phyloP scores from a whole-genome alignment of 2,329 filamentous ascomycete genomes.

The Hortaea werneckii region DNA sequence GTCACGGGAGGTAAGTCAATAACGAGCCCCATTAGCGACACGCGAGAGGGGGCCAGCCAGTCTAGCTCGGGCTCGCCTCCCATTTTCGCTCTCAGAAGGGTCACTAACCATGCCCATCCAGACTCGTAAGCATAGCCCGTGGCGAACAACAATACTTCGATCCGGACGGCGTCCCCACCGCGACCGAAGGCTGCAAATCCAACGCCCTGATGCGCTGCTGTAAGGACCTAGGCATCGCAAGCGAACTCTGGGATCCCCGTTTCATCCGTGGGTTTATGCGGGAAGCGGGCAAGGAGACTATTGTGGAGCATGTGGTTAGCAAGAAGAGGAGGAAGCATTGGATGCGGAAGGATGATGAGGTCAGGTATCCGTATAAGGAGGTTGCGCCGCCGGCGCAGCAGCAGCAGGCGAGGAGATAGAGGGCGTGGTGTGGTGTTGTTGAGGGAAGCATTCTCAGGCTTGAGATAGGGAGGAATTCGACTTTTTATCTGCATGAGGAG shows the following conservation, averaged over 20 bases:
- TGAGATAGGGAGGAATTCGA: no score
- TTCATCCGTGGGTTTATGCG: conserved; percentile 79
- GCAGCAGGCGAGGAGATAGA: no score
- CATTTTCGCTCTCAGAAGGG: no score
- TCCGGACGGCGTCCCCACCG: conserved; percentile 81
- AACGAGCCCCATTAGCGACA: no score
- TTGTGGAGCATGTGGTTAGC: conserved; percentile 76
- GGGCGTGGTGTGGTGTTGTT: no score
- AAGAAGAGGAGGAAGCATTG: conserved; percentile 89
- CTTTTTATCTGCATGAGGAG: no score
- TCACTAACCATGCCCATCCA: no score
- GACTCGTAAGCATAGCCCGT: conserved; percentile 81
- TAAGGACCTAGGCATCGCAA: conserved; percentile 91
- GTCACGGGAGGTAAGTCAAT: conserved; percentile 73
- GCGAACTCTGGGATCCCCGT: conserved; percentile 90
- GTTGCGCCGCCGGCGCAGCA: no score
- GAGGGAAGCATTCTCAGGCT: no score
- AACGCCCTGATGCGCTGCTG: conserved; percentile 97
- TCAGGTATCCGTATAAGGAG: conserved; percentile 55
- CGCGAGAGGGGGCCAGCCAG: no score
- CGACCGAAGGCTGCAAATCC: conserved; percentile 93
- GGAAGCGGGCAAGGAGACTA: conserved; percentile 64
- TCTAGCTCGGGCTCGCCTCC: no score
- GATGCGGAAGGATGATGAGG: conserved; percentile 70
- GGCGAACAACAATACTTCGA: conserved; percentile 93